Evolutionary conservation across 2,329 filamentous ascomycete genomes (phyloP).

Genomic region (Colletotrichum cuscutae): DNA sequence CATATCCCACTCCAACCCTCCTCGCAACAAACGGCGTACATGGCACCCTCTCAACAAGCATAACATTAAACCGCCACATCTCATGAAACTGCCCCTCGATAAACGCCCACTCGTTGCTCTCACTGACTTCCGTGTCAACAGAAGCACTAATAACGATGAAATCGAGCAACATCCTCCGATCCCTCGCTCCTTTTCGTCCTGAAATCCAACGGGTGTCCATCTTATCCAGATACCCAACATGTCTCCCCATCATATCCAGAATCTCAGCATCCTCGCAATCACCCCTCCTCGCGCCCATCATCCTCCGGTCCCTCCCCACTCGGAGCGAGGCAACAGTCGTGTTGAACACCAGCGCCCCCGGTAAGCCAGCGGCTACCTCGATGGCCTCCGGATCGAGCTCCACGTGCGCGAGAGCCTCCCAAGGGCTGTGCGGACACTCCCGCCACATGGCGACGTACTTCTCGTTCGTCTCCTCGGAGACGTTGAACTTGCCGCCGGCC

Average conservation of each 20-base stretch:
- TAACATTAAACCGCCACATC: slow-evolving; percentile 17
- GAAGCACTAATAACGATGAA: slow-evolving; percentile 9
- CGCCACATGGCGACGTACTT: slow-evolving; percentile 15
- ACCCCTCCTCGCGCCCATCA: neutral
- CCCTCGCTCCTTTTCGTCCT: neutral
- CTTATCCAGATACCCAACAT: slow-evolving; percentile 7
- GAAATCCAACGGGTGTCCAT: slow-evolving; percentile 9
- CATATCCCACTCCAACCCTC: neutral
- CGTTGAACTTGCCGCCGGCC: neutral
- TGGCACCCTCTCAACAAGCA: slow-evolving; percentile 21
- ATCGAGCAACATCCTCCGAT: slow-evolving; percentile 2
- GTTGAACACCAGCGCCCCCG: slow-evolving; percentile 8
- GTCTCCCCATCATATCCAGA: slow-evolving; percentile 12
- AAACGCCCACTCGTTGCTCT: slow-evolving; percentile 9
- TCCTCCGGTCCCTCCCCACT: neutral
- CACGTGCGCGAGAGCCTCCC: slow-evolving; percentile 10
- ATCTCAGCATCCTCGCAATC: slow-evolving; percentile 1
- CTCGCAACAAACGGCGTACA: slow-evolving; percentile 1
- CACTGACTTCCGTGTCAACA: neutral
- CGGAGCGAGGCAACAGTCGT: slow-evolving; percentile 15
- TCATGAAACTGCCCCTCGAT: slow-evolving; percentile 16
- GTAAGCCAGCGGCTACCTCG: neutral
- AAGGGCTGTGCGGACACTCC: slow-evolving; percentile 12
- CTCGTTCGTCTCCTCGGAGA: neutral
- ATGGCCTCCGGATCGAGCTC: neutral